Conservation (phyloP, 176 grass and related monocot species). For the Hordeum vulgare region MorexV3_pseudomolecules_assembly NC_058522.1:450162169-450162668, state of each 20-base stretch:
- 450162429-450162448: conserved; percentile 48
- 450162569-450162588: background rate
- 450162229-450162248: conserved; percentile 65
- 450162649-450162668: background rate
- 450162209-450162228: conserved; percentile 52
- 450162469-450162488: conserved; percentile 55
- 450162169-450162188: conserved; percentile 79
- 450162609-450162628: background rate
- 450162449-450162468: conserved; percentile 76
- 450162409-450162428: background rate
- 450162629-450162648: conserved; percentile 10
- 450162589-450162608: background rate
- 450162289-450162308: background rate
- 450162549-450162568: background rate
- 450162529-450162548: conserved; percentile 70
- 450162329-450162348: background rate
- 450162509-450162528: conserved; percentile 51
- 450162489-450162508: conserved; percentile 65
- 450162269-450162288: conserved; percentile 38
- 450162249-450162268: conserved; percentile 62
- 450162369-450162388: background rate
- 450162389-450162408: background rate
- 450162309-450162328: background rate
- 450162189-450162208: conserved; percentile 38
- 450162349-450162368: background rate